These are phyloP conservation scores for Sclerotinia sclerotiorum DNA, from an alignment of 2,329 filamentous ascomycete species.

Conservation along the genomic window DNA sequence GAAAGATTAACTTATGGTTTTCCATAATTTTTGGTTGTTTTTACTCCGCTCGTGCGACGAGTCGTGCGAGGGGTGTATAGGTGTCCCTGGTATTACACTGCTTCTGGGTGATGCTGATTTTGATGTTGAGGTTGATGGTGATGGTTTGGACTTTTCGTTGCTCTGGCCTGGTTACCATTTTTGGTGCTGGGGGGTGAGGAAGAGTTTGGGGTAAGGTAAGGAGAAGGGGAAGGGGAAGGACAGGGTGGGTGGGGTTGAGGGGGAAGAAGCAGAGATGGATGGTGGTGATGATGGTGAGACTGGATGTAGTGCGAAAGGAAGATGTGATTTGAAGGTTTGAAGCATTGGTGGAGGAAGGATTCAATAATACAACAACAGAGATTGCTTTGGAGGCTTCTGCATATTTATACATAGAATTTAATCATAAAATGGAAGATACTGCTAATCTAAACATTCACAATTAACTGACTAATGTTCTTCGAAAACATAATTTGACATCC, in stretches of 20 bases:
- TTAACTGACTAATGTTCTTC: not conserved
- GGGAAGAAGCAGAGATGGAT: not conserved
- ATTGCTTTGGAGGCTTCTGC: too few species aligned
- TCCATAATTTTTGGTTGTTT: not conserved
- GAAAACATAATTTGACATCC: not conserved
- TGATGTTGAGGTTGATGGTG: too few species aligned
- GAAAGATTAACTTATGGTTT: not conserved
- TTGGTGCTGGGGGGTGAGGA: constrained; percentile 53
- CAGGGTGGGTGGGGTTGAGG: too few species aligned
- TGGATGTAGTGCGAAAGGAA: not conserved
- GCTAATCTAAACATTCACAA: not conserved
- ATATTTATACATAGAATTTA: not conserved
- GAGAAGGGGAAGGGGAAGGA: not conserved
- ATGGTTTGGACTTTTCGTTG: constrained; percentile 52
- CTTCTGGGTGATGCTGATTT: constrained; percentile 60
- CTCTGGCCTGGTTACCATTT: constrained; percentile 43
- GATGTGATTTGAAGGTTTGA: not conserved
- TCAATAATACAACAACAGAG: not conserved
- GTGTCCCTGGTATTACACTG: constrained; percentile 77
- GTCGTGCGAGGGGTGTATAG: constrained; percentile 54
- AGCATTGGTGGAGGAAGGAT: not conserved
- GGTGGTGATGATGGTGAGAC: too few species aligned
- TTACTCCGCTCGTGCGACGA: not conserved
- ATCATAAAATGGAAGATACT: not conserved
- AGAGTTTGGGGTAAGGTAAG: constrained; percentile 41